phyloP scores from a whole-genome alignment of 768 basidiomycete genomes.

The Coprinopsis strossmayeri region DNA sequence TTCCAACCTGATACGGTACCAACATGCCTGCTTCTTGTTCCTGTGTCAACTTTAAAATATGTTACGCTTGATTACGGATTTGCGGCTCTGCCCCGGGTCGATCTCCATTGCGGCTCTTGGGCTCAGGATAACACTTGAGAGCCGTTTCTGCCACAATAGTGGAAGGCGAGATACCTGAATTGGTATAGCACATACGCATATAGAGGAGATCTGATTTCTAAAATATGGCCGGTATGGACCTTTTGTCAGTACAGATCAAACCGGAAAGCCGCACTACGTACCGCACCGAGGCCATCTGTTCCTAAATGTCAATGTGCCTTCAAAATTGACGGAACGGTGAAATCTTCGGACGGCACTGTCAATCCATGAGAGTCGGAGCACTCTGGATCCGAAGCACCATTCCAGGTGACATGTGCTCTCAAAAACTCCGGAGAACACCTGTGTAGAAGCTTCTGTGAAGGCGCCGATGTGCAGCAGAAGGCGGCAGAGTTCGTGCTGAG shows the following conservation, averaged over 20 bases:
- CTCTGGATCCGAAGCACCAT: neutral
- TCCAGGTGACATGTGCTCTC: too few species aligned
- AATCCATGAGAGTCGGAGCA: slow-evolving; percentile 1
- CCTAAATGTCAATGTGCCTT: neutral
- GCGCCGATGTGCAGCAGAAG: too few species aligned
- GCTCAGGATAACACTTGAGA: too few species aligned
- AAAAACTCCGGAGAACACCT: too few species aligned
- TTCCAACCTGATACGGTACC: slow-evolving; percentile 14
- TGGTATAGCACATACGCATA: too few species aligned
- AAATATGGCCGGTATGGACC: neutral
- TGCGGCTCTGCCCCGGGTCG: too few species aligned
- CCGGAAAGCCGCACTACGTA: slow-evolving; percentile 7
- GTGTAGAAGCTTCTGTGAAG: too few species aligned
- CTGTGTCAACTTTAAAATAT: neutral
- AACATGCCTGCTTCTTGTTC: slow-evolving; percentile 2
- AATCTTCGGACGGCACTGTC: neutral
- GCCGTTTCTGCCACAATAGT: too few species aligned
- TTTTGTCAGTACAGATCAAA: neutral
- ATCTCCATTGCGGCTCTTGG: too few species aligned
- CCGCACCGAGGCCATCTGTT: slow-evolving; percentile 7
- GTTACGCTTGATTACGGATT: too few species aligned
- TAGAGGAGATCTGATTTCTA: neutral
- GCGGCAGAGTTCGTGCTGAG: too few species aligned
- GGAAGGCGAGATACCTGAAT: neutral
- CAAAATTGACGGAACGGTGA: slow-evolving; percentile 4